These are phyloP conservation scores for Myochromella boudieri DNA, from an alignment of 768 basidiomycete species.

Conservation along the genomic window DNA sequence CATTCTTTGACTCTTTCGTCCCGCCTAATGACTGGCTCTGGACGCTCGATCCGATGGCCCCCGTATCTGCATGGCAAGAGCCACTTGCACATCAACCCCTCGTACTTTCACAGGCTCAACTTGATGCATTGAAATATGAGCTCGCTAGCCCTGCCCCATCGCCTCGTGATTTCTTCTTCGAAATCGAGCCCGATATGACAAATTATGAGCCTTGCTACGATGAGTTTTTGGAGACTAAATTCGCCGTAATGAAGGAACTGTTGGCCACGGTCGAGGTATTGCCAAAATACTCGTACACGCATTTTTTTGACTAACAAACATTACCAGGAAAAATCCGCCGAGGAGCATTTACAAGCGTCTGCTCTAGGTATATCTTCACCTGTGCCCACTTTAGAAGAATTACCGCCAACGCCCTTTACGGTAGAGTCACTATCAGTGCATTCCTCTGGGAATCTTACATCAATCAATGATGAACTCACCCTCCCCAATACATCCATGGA, in stretches of 20 bases:
- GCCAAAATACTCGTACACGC: no score
- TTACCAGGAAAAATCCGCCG: no score
- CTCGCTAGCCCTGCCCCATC: conserved; percentile 13
- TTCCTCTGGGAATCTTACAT: no score
- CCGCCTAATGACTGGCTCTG: conserved; percentile 10
- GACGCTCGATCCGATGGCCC: conserved; percentile 8
- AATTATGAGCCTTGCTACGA: conserved; percentile 15
- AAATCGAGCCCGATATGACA: conserved; percentile 15
- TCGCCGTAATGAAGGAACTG: conserved; percentile 14
- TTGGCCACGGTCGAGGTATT: background rate
- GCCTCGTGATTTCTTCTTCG: conserved; percentile 14
- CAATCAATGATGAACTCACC: conserved; percentile 3
- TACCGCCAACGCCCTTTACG: background rate
- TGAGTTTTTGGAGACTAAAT: conserved; percentile 19
- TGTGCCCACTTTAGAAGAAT: background rate
- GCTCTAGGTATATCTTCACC: background rate
- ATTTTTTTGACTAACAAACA: no score
- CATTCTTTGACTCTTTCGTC: conserved; percentile 17
- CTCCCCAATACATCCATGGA: conserved; percentile 8
- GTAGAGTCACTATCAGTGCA: conserved; percentile 7
- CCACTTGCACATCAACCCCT: background rate
- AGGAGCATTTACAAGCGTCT: background rate
- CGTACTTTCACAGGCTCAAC: conserved; percentile 5
- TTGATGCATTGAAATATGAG: conserved; percentile 11
- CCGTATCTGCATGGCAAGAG: conserved; percentile 1